phyloP scores from a whole-genome alignment of 257 asterid genomes.

The Thymus quinquecostatus region DNA sequence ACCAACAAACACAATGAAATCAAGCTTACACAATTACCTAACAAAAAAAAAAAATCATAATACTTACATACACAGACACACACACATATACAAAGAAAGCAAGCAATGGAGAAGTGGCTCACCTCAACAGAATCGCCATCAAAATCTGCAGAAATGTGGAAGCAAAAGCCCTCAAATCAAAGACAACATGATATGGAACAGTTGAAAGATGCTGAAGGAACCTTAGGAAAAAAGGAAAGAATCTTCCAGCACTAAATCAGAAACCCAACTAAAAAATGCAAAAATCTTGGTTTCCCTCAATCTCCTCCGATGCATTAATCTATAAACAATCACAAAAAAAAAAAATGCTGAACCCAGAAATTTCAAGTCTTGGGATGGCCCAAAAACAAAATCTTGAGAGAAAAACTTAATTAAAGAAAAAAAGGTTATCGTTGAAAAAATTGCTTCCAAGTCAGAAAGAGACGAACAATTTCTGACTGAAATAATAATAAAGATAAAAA shows the following conservation, averaged over 20 bases:
- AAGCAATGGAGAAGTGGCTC: slow-evolving; percentile 36
- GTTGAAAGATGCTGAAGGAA: slow-evolving; percentile 28
- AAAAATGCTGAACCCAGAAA: slow-evolving; percentile 28
- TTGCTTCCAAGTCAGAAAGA: slow-evolving; percentile 41
- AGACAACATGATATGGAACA: slow-evolving; percentile 10
- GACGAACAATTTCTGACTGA: slow-evolving; percentile 18
- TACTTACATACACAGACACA: too few species aligned
- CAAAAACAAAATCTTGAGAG: slow-evolving; percentile 27
- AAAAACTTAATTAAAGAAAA: background rate
- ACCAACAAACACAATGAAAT: background rate
- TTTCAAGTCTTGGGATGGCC: slow-evolving; percentile 20
- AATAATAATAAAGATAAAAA: background rate
- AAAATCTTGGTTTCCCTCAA: slow-evolving; percentile 14
- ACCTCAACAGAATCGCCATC: slow-evolving; percentile 43
- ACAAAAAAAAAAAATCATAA: too few species aligned
- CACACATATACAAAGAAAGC: background rate
- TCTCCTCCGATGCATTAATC: background rate
- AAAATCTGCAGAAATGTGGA: slow-evolving; percentile 43
- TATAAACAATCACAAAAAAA: slow-evolving; percentile 18
- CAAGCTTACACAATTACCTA: too few species aligned
- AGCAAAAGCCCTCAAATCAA: slow-evolving; percentile 47
- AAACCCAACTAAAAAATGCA: slow-evolving; percentile 14
- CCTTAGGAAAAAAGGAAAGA: slow-evolving; percentile 27
- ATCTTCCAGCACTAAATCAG: slow-evolving; percentile 27
- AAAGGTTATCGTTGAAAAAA: slow-evolving; percentile 14